phyloP scores from a whole-genome alignment of 768 basidiomycete species.

The Naematelia encephala region DNA sequence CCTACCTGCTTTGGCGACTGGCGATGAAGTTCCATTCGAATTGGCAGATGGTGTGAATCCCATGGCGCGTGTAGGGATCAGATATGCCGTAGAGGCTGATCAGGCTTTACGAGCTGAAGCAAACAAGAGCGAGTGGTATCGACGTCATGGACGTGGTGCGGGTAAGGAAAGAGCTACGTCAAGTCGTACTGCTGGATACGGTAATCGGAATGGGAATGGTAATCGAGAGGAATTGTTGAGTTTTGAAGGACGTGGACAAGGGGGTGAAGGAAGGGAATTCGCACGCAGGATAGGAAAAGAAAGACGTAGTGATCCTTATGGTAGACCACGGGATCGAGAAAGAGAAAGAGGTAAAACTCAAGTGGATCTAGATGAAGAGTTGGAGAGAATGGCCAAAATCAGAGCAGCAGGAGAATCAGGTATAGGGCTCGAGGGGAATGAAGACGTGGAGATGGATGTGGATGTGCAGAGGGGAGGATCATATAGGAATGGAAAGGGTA shows the following conservation, averaged over 20 bases:
- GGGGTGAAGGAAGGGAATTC: conserved; percentile 29
- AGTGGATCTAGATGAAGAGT: conserved; percentile 85
- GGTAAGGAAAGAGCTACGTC: conserved; percentile 36
- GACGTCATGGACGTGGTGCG: conserved; percentile 38
- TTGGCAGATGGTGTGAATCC: conserved; percentile 39
- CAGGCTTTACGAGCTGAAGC: conserved; percentile 32
- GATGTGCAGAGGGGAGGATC: conserved; percentile 5
- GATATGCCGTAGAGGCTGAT: conserved; percentile 42
- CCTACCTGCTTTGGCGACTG: background rate
- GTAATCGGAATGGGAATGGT: conserved; percentile 6
- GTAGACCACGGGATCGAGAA: conserved; percentile 75
- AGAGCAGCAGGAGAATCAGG: conserved; percentile 71
- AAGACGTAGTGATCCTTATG: conserved; percentile 73
- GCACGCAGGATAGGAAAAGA: conserved; percentile 32
- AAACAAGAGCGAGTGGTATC: conserved; percentile 43
- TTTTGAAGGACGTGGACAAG: conserved; percentile 18
- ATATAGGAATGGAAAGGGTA: conserved; percentile 7
- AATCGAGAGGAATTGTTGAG: conserved; percentile 12
- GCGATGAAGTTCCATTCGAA: background rate
- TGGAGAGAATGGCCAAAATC: conserved; percentile 82
- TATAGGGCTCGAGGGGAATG: conserved; percentile 41
- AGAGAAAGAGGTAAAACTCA: conserved; percentile 76
- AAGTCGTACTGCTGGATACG: conserved; percentile 5
- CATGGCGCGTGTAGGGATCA: conserved; percentile 36
- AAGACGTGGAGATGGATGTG: conserved; percentile 1